A percentile compares a stretch with the other conserved stretches of the same genome.
Conservation (phyloP, 305 asterid genomes). For the Fraxinus nigra region DNA sequence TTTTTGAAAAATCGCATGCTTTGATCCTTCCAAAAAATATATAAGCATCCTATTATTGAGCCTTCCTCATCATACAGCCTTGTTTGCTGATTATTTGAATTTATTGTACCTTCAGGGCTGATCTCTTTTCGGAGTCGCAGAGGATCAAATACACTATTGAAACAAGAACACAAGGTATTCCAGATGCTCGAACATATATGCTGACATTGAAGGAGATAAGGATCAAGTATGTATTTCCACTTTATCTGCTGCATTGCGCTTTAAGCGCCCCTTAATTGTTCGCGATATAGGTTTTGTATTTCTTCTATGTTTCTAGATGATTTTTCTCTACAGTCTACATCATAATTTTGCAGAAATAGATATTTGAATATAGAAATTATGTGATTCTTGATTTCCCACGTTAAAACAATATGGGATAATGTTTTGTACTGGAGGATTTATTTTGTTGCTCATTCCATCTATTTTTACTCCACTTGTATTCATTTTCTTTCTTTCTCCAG, state of each 20-base stretch:
- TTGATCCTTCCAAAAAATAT: background rate
- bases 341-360: background rate
- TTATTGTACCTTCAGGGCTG: conserved; percentile 55
- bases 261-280: background rate
- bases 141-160: conserved; percentile 75
- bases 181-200: conserved; percentile 82
- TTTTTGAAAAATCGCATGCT: background rate
- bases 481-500: conserved; percentile 39
- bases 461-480: conserved; percentile 3
- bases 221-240: conserved; percentile 59
- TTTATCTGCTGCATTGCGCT: background rate
- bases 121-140: conserved; percentile 77
- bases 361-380: background rate
- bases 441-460: conserved; percentile 12
- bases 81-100: background rate
- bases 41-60: background rate
- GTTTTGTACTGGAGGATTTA: conserved; percentile 12
- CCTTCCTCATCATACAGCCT: conserved; percentile 10
- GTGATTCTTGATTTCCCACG: conserved; percentile 1
- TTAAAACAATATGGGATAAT: background rate
- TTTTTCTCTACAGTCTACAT: background rate
- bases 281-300: background rate
- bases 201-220: conserved; percentile 74
- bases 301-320: conserved; percentile 2
- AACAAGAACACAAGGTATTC: conserved; percentile 64